These are phyloP conservation scores for Xylaria flabelliformis DNA, from an alignment of 495 filamentous ascomycete species.

Conservation along the genomic window DNA sequence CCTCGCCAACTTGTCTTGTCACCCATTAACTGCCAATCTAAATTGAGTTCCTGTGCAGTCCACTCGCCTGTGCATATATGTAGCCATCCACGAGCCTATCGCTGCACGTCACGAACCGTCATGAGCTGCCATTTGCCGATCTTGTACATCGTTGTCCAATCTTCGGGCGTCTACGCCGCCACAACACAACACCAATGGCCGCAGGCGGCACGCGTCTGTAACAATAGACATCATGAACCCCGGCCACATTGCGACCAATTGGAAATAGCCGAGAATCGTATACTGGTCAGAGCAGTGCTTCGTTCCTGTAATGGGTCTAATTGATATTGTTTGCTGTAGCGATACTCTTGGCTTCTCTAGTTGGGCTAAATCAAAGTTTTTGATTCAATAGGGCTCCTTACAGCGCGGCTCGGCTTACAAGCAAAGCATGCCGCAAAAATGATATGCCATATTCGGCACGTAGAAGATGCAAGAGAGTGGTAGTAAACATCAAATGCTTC, in stretches of 20 bases:
- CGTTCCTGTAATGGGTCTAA: background rate
- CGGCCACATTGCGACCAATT: conserved; percentile 6
- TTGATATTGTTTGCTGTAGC: background rate
- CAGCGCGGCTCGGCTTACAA: background rate
- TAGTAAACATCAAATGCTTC: conserved; percentile 11
- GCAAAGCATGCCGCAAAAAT: background rate
- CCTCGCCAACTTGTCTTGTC: conserved; percentile 14
- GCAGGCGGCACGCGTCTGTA: conserved; percentile 16
- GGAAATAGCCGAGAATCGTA: conserved; percentile 11
- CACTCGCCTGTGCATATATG: conserved; percentile 16
- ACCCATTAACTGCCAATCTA: conserved; percentile 12
- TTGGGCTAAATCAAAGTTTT: background rate
- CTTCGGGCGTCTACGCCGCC: conserved; percentile 21
- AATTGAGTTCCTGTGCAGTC: conserved; percentile 9
- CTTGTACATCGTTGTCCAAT: conserved; percentile 22
- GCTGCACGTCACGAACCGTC: conserved; percentile 29
- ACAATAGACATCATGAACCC: background rate
- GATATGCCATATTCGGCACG: background rate
- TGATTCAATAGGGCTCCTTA: background rate
- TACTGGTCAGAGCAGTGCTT: background rate
- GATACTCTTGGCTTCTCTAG: background rate
- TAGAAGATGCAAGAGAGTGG: background rate
- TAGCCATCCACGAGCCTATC: conserved; percentile 26
- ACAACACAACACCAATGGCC: conserved; percentile 13
- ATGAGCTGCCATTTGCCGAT: conserved; percentile 27